Evolutionary conservation across 495 filamentous ascomycete genomes (phyloP).

Genomic region (Podospora tetraspora): DNA sequence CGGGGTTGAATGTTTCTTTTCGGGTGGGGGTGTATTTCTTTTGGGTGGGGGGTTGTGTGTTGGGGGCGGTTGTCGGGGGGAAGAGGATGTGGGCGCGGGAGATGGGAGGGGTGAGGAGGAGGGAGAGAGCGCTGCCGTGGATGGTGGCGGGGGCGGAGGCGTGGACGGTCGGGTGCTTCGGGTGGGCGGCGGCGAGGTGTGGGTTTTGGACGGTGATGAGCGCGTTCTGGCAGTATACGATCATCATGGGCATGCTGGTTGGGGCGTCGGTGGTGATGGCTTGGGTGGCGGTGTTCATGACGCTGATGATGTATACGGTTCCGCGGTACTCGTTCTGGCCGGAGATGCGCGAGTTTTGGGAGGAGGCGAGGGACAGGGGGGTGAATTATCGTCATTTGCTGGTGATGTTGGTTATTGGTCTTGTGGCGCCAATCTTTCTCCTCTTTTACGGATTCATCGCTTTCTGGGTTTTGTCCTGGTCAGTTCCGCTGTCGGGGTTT

Average conservation of each 20-base stretch:
- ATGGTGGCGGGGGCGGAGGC: background rate
- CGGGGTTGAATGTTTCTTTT: background rate
- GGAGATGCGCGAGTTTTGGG: no score
- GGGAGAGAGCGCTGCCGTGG: background rate
- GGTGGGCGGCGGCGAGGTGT: background rate
- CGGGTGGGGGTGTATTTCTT: background rate
- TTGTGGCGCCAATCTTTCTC: no score
- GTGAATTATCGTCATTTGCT: no score
- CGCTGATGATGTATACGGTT: background rate
- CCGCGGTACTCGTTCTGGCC: background rate
- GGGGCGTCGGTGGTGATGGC: background rate
- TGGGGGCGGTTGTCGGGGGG: background rate
- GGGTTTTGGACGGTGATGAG: background rate
- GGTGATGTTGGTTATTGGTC: no score
- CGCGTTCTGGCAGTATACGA: background rate
- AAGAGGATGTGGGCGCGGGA: background rate
- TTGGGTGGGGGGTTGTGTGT: background rate
- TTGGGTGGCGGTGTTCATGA: no score
- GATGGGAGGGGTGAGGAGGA: background rate
- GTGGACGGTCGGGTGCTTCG: background rate
- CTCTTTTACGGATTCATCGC: no score
- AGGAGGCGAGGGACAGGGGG: no score
- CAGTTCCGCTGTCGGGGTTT: background rate
- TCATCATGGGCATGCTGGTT: background rate
- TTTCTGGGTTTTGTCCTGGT: background rate